A percentile compares a stretch with the other conserved stretches of the same genome.
These are phyloP conservation scores for Rhodotorula sp. DNA, from an alignment of 1,284 basidiomycete species.

Conservation along the genomic window DNA sequence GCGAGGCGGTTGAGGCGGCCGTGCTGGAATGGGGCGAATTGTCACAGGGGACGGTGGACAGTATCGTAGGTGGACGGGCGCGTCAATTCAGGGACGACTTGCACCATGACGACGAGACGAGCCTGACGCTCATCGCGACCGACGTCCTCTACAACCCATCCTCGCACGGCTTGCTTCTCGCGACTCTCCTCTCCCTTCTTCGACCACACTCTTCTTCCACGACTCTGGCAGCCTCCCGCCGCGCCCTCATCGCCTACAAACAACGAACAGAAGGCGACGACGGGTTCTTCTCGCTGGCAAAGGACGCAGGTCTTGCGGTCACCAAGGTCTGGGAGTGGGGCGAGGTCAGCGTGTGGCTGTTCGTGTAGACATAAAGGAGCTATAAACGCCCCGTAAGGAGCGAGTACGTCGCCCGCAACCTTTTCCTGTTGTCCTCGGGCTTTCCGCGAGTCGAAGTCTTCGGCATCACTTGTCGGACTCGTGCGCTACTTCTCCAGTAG, in stretches of 20 bases:
- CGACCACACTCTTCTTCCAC: neutral
- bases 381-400: too few relatives aligned
- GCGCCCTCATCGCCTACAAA: constrained; percentile 41
- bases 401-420: too few relatives aligned
- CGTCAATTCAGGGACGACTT: neutral
- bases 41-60: neutral
- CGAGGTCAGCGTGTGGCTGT: constrained; percentile 37
- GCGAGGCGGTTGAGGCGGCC: neutral
- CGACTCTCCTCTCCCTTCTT: constrained; percentile 36
- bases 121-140: constrained; percentile 33
- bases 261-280: constrained; percentile 40
- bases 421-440: too few relatives aligned
- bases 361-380: neutral
- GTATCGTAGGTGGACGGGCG: neutral
- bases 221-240: neutral
- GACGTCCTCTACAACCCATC: constrained; percentile 44
- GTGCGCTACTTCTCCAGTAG: too few relatives aligned
- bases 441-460: too few relatives aligned
- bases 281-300: constrained; percentile 35
- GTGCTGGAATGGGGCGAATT: constrained; percentile 32
- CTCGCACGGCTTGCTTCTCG: constrained; percentile 35
- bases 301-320: constrained; percentile 21
- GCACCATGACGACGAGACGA: neutral
- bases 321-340: constrained; percentile 29
- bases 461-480: too few relatives aligned